These are phyloP conservation scores for Casuarina equisetifolia DNA, from an alignment of 306 rosid genomes.

Conservation along the genomic window DNA sequence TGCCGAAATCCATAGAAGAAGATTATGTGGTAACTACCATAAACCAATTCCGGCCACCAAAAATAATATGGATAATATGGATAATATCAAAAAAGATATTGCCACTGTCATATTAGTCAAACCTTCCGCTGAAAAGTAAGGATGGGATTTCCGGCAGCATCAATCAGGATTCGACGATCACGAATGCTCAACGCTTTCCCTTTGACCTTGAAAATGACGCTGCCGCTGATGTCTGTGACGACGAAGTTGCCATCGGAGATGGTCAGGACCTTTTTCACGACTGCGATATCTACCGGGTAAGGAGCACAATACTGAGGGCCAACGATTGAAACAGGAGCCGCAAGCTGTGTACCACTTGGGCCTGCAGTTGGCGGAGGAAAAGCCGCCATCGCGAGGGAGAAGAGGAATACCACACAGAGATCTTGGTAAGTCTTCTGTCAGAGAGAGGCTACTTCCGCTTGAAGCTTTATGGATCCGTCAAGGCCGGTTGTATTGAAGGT, in stretches of 20 bases:
- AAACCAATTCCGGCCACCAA: too few species aligned
- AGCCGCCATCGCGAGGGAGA: not conserved
- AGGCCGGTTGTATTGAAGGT: too few species aligned
- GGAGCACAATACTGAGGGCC: slow-evolving; percentile 47
- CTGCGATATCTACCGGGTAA: slow-evolving; percentile 35
- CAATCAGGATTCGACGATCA: slow-evolving; percentile 43
- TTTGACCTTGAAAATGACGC: slow-evolving; percentile 44
- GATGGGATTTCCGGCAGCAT: slow-evolving; percentile 43
- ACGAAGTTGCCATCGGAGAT: slow-evolving; percentile 36
- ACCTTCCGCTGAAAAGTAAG: slow-evolving; percentile 44
- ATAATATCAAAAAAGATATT: too few species aligned
- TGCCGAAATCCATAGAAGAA: too few species aligned
- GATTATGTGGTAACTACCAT: too few species aligned
- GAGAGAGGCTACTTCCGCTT: not conserved
- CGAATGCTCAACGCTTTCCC: slow-evolving; percentile 24
- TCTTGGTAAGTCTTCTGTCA: not conserved
- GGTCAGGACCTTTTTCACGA: slow-evolving; percentile 40
- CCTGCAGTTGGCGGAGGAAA: not conserved
- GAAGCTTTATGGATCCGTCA: not conserved
- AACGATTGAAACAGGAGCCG: slow-evolving; percentile 23
- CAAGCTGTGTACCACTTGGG: slow-evolving; percentile 1
- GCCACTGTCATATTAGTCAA: not conserved
- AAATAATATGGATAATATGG: too few species aligned
- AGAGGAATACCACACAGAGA: not conserved
- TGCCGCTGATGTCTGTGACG: slow-evolving; percentile 49